A percentile compares a stretch with the other conserved stretches of the same genome.
These are phyloP conservation scores for Fraxinus baroniana DNA, from an alignment of 305 asterid genomes.

Conservation along the genomic window DNA sequence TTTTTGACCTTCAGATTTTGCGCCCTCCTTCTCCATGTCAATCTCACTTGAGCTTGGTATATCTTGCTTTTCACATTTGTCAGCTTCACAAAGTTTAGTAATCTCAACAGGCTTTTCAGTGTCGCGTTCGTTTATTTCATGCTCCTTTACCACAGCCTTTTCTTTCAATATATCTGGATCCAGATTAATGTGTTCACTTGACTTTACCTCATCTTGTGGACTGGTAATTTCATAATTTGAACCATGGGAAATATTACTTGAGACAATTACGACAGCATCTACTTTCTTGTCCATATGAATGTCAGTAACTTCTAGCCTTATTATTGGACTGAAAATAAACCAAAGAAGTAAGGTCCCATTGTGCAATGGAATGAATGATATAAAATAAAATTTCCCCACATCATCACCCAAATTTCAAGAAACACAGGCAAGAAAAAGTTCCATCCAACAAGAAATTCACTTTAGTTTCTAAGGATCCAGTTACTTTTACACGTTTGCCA, in stretches of 20 bases:
- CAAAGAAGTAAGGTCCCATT: background rate
- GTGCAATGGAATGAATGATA: background rate
- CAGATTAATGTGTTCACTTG: slow-evolving; percentile 34
- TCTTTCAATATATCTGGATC: slow-evolving; percentile 35
- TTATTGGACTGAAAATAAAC: slow-evolving; percentile 32
- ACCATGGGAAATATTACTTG: slow-evolving; percentile 38
- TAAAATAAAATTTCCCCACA: background rate
- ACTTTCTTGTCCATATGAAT: slow-evolving; percentile 64
- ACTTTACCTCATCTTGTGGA: slow-evolving; percentile 30
- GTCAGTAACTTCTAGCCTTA: slow-evolving; percentile 60
- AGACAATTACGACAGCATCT: slow-evolving; percentile 41
- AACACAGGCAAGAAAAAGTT: background rate
- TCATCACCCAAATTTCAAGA: background rate
- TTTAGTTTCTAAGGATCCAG: background rate
- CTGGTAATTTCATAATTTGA: slow-evolving; percentile 25
- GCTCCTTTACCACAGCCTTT: slow-evolving; percentile 48
- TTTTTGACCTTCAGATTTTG: slow-evolving; percentile 34
- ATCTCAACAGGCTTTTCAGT: slow-evolving; percentile 41
- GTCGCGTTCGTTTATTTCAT: slow-evolving; percentile 60
- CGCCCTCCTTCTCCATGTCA: slow-evolving; percentile 26
- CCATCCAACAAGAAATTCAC: background rate
- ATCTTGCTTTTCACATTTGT: slow-evolving; percentile 34
- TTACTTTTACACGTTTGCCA: background rate
- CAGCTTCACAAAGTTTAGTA: slow-evolving; percentile 26
- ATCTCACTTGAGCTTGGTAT: slow-evolving; percentile 23